These are phyloP conservation scores for Scenedesmus sp. DNA, from an alignment of 163 green algal genomes.

Conservation along the genomic window DNA sequence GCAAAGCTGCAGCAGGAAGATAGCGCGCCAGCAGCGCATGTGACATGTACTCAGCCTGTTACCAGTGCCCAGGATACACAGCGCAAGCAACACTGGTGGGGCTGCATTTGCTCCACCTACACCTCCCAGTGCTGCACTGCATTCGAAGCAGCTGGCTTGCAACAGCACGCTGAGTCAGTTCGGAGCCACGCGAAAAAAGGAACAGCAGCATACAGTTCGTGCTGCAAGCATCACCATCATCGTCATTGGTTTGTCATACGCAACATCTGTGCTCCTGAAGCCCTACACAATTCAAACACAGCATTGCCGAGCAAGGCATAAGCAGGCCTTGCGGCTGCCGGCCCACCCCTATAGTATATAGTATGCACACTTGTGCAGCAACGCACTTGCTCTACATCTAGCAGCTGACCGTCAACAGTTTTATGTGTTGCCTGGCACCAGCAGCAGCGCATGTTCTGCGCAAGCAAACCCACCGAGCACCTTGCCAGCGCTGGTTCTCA, in stretches of 20 bases:
- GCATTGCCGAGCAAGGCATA: neutral
- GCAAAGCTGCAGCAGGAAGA: no score
- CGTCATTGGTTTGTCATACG: neutral
- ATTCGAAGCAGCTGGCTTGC: no score
- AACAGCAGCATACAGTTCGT: no score
- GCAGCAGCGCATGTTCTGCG: conserved; percentile 6
- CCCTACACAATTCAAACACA: neutral
- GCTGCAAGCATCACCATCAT: neutral
- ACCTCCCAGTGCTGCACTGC: no score
- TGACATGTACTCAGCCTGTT: no score
- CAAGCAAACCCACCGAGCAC: neutral
- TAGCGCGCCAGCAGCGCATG: no score
- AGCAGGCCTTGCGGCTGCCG: neutral
- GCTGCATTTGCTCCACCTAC: no score
- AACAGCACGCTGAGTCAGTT: no score
- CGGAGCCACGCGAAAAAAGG: no score
- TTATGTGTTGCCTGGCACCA: neutral
- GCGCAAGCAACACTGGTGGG: no score
- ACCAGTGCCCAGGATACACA: no score
- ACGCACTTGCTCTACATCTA: neutral
- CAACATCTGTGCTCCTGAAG: neutral
- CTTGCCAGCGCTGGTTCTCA: neutral
- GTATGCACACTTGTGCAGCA: neutral
- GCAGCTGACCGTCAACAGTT: neutral
- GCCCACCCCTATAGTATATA: neutral